Conservation (phyloP, 1,284 basidiomycete genomes). For the Trametes hirsuta region DNA sequence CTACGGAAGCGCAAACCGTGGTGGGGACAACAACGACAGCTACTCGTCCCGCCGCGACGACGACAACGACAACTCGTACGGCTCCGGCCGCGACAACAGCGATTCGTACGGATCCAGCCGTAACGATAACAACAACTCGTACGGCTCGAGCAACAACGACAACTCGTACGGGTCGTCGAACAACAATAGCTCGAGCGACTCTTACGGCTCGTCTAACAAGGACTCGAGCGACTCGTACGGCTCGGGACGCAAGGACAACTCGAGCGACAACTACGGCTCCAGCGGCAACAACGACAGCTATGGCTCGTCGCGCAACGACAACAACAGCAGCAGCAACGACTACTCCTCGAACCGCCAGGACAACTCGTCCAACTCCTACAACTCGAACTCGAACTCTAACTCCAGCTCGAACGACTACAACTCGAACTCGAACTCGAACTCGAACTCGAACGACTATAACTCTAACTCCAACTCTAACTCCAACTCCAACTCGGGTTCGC, state of each 20-base stretch:
- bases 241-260: slow-evolving; percentile 6
- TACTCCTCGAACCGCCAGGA: slow-evolving; percentile 22
- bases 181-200: slow-evolving; percentile 16
- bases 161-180: slow-evolving; percentile 7
- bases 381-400: slow-evolving; percentile 14
- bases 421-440: slow-evolving; percentile 22
- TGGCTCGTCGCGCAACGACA: slow-evolving; percentile 16
- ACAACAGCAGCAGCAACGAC: slow-evolving; percentile 9
- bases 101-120: slow-evolving; percentile 1
- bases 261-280: not conserved
- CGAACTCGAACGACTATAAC: slow-evolving; percentile 1
- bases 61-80: slow-evolving; percentile 17
- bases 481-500: slow-evolving; percentile 16
- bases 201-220: slow-evolving; percentile 4
- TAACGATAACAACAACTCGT: slow-evolving; percentile 13
- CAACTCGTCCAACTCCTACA: slow-evolving; percentile 18
- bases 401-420: slow-evolving; percentile 25
- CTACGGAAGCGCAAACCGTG: not conserved
- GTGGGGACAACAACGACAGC: not conserved
- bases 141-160: slow-evolving; percentile 12
- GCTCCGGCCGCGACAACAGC: slow-evolving; percentile 5
- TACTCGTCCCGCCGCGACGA: slow-evolving; percentile 4
- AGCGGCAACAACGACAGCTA: slow-evolving; percentile 17
- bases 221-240: slow-evolving; percentile 7
- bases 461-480: slow-evolving; percentile 26